These are phyloP conservation scores for Staphylotrichum tortipilum DNA, from an alignment of 495 filamentous ascomycete species.

Conservation along the genomic window DNA sequence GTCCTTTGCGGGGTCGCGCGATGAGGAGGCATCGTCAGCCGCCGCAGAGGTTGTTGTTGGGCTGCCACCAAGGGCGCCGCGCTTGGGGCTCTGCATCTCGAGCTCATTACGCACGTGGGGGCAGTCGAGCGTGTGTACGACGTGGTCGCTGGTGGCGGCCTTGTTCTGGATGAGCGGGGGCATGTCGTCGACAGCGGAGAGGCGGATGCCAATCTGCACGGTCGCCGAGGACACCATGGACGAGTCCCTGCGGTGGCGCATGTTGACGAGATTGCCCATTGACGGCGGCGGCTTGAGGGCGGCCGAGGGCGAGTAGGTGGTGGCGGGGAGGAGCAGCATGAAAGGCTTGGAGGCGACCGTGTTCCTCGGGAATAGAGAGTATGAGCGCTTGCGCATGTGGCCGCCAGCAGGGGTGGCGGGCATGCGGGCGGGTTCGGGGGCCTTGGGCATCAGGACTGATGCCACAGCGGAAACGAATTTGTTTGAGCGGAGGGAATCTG, in stretches of 20 bases:
- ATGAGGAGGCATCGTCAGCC: no score
- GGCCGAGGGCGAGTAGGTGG: conserved; percentile 31
- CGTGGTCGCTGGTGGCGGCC: conserved; percentile 13
- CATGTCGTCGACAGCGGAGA: conserved; percentile 39
- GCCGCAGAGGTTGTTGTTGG: no score
- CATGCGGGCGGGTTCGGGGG: conserved; percentile 25
- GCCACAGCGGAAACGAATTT: conserved; percentile 20
- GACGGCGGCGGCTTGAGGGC: conserved; percentile 36
- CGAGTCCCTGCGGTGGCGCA: conserved; percentile 35
- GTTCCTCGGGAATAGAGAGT: conserved; percentile 32
- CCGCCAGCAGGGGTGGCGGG: conserved; percentile 11
- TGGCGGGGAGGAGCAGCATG: conserved; percentile 31
- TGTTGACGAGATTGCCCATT: conserved; percentile 22
- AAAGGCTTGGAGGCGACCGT: conserved; percentile 23
- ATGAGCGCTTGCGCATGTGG: conserved; percentile 33
- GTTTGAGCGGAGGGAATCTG: conserved; percentile 28
- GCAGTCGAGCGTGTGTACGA: conserved; percentile 29
- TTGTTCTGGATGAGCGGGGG: conserved; percentile 19
- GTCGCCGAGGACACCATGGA: conserved; percentile 40
- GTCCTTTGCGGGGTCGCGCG: conserved; percentile 20
- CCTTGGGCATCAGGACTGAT: conserved; percentile 18
- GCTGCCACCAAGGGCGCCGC: conserved; percentile 19
- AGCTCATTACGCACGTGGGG: conserved; percentile 17
- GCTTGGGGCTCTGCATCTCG: conserved; percentile 13
- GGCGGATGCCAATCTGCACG: conserved; percentile 41